Evolutionary conservation across 768 basidiomycete genomes (phyloP).

Genomic region (Leccinum fibrillosum): DNA sequence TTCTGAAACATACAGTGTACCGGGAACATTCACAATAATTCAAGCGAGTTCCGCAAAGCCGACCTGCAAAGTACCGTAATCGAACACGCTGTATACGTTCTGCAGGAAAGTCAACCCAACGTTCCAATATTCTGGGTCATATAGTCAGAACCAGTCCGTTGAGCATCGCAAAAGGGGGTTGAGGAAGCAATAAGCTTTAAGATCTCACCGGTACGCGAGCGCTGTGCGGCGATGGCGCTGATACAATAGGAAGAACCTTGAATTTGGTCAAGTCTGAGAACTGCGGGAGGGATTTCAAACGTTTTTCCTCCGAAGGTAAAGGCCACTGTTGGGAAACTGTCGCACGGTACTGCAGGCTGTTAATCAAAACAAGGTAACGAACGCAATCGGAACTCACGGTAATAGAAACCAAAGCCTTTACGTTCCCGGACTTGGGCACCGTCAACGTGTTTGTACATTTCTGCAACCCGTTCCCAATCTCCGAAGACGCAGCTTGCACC

Average conservation of each 20-base stretch:
- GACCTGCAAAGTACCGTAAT: background rate
- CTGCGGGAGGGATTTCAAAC: background rate
- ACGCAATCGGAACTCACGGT: background rate
- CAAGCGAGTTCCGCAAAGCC: background rate
- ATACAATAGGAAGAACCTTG: background rate
- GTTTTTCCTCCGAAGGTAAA: background rate
- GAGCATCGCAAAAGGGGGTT: background rate
- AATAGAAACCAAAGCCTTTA: background rate
- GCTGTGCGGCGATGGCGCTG: background rate
- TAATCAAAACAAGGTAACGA: background rate
- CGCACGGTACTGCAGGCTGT: background rate
- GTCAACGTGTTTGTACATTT: background rate
- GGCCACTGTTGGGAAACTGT: background rate
- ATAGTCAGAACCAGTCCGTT: background rate
- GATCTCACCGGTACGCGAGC: background rate
- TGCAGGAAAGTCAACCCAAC: background rate
- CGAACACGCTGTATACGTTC: background rate
- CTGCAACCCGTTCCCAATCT: background rate
- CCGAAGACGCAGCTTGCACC: background rate
- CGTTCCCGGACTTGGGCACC: background rate
- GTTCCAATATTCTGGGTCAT: background rate
- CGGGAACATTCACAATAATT: background rate
- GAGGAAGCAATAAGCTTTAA: background rate
- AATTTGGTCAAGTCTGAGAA: background rate
- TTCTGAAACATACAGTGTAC: no score